These are phyloP conservation scores for Coccomyxa sp. DNA, from an alignment of 139 green algal species.

Conservation along the genomic window DNA sequence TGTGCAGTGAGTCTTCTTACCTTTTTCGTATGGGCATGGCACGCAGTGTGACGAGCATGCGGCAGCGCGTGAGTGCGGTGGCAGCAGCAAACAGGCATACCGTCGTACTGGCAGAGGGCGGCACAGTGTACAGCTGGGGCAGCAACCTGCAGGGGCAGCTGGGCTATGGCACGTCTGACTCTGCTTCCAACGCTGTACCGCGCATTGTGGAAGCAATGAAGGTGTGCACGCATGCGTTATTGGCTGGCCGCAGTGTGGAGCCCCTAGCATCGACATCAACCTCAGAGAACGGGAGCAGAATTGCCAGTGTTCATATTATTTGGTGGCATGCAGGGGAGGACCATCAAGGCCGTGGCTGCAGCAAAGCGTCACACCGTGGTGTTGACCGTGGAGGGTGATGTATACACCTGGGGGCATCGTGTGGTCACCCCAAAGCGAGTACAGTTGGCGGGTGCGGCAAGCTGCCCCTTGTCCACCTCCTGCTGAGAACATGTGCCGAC, in stretches of 20 bases:
- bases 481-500: neutral
- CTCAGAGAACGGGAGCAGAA: neutral
- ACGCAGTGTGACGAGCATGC: constrained; percentile 1
- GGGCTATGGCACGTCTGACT: constrained; percentile 77
- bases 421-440: constrained; percentile 60
- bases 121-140: constrained; percentile 80
- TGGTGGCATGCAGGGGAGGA: constrained; percentile 37
- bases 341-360: constrained; percentile 56
- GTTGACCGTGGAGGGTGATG: constrained; percentile 70
- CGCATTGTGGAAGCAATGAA: constrained; percentile 77
- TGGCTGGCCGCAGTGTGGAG: neutral
- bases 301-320: neutral
- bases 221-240: constrained; percentile 21
- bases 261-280: neutral
- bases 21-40: neutral
- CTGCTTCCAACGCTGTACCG: constrained; percentile 56
- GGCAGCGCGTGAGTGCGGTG: constrained; percentile 49
- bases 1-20: neutral
- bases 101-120: constrained; percentile 57
- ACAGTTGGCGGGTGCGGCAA: constrained; percentile 40
- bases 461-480: neutral
- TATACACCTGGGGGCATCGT: constrained; percentile 81
- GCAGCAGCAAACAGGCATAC: constrained; percentile 86
- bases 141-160: constrained; percentile 72
- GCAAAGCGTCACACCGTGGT: constrained; percentile 89